Evolutionary conservation across 805 yeast species (phyloP).

Genomic region (Candida montana): DNA sequence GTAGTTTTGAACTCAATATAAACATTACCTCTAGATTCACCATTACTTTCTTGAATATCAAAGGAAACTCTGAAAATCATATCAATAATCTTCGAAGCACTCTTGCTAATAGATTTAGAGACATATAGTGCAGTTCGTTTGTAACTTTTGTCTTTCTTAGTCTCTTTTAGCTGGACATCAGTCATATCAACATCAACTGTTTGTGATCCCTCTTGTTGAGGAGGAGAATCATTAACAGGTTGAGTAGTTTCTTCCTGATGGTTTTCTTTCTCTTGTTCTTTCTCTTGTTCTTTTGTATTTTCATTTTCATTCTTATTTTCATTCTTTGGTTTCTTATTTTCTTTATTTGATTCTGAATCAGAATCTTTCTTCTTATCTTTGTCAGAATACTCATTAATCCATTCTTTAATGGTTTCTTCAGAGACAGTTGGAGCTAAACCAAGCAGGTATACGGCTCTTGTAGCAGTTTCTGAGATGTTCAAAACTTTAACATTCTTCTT

Average conservation of each 20-base stretch:
- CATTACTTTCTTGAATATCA: constrained; percentile 16
- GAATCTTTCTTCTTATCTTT: neutral
- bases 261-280: no score
- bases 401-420: constrained; percentile 12
- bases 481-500: constrained; percentile 7
- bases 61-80: constrained; percentile 7
- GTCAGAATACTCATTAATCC: constrained; percentile 8
- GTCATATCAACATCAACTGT: neutral
- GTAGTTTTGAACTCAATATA: constrained; percentile 13
- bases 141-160: neutral
- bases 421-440: constrained; percentile 12
- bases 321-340: neutral
- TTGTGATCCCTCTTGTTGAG: no score
- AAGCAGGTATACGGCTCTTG: constrained; percentile 14
- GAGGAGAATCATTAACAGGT: no score
- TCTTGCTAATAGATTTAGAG: constrained; percentile 3
- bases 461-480: constrained; percentile 10
- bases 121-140: constrained; percentile 5
- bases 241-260: neutral
- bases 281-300: neutral
- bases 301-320: neutral
- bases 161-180: neutral
- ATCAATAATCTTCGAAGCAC: constrained; percentile 6
- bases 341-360: neutral
- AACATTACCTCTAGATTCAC: constrained; percentile 16